phyloP scores from a whole-genome alignment of 2,329 filamentous ascomycete species.

The Aspergillus costaricaensis region DNA sequence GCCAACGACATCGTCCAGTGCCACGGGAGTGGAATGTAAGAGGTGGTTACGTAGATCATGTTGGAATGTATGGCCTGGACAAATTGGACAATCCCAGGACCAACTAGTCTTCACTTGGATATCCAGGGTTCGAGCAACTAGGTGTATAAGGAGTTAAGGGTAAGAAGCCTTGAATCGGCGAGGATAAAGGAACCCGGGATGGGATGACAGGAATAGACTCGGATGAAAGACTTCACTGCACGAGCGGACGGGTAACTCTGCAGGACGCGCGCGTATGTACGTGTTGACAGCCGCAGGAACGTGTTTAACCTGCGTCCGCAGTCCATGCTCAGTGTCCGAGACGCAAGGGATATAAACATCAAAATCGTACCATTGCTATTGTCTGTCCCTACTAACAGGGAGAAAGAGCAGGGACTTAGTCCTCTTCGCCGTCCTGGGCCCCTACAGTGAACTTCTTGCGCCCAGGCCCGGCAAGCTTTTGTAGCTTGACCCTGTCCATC shows the following conservation, averaged over 20 bases:
- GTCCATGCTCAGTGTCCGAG: constrained; percentile 21
- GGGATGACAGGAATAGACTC: constrained; percentile 24
- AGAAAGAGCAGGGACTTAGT: constrained; percentile 34
- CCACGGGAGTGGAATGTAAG: constrained; percentile 34
- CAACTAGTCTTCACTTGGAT: constrained; percentile 17
- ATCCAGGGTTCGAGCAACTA: constrained; percentile 22
- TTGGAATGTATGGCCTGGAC: constrained; percentile 36
- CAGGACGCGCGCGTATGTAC: constrained; percentile 31
- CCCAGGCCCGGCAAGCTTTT: constrained; percentile 79
- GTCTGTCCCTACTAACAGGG: constrained; percentile 35
- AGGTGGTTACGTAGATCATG: constrained; percentile 27
- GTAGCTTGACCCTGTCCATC: constrained; percentile 84
- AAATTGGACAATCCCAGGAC: constrained; percentile 9
- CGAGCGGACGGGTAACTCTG: constrained; percentile 28
- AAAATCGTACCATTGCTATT: constrained; percentile 24
- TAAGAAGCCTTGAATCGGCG: constrained; percentile 18
- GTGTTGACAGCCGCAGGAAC: constrained; percentile 39
- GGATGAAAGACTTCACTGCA: constrained; percentile 25
- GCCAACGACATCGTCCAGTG: constrained; percentile 27
- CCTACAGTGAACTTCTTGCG: constrained; percentile 86
- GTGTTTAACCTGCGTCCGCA: constrained; percentile 33
- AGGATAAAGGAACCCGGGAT: constrained; percentile 17
- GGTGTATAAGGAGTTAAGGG: constrained; percentile 20
- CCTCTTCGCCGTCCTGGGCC: constrained; percentile 65
- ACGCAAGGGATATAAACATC: constrained; percentile 38